Conservation (phyloP, 2,329 filamentous ascomycete species). For the Coniochaeta hoffmannii region DNA sequence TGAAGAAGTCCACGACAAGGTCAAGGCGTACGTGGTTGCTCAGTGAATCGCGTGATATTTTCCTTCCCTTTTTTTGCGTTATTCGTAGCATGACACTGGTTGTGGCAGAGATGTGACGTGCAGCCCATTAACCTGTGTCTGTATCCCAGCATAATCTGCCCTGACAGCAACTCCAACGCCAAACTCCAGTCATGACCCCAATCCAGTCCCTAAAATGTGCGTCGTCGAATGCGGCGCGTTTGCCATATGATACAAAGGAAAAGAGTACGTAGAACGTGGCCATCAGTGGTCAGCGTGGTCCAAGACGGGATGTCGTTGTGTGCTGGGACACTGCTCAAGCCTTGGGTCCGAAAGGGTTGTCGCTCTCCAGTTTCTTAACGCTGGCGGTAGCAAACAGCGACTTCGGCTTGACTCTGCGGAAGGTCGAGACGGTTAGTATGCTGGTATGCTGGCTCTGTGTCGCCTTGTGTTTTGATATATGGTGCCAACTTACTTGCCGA, state of each 20-base stretch:
- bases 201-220: background rate
- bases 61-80: background rate
- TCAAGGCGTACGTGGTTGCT: background rate
- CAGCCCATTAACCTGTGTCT: too few species aligned
- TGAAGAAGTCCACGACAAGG: background rate
- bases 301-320: too few species aligned
- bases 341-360: constrained; percentile 29
- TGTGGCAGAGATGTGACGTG: too few species aligned
- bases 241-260: constrained; percentile 5
- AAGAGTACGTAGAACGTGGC: too few species aligned
- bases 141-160: background rate
- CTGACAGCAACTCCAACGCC: background rate
- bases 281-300: too few species aligned
- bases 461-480: too few species aligned
- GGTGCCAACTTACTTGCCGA: constrained; percentile 57
- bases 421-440: background rate
- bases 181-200: background rate
- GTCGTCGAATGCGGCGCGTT: background rate
- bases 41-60: background rate
- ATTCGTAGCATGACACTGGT: background rate
- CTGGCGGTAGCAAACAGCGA: constrained; percentile 61
- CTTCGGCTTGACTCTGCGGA: constrained; percentile 53
- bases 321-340: constrained; percentile 4
- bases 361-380: constrained; percentile 51
- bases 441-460: too few species aligned